These are phyloP conservation scores for Picea engelmannii DNA, from an alignment of 83 land plant species.

Conservation along the genomic window DNA sequence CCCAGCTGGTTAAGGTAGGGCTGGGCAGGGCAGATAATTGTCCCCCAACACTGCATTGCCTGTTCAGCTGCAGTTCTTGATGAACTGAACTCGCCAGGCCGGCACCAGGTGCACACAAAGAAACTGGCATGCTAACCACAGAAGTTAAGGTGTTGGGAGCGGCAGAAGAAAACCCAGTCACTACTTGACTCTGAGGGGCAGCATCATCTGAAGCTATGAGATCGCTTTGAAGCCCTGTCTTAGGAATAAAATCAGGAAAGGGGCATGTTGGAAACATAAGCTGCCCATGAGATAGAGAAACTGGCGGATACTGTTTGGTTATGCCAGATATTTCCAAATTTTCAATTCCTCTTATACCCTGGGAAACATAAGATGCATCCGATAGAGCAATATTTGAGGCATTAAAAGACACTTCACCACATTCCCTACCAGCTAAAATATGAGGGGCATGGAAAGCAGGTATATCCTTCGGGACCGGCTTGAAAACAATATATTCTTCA, in stretches of 20 bases:
- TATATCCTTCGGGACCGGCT: slow-evolving; percentile 30
- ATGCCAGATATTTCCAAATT: slow-evolving; percentile 3
- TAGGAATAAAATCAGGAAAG: background rate
- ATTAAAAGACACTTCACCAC: slow-evolving; percentile 10
- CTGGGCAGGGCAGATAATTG: background rate
- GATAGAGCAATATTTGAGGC: background rate
- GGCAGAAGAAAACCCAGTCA: background rate
- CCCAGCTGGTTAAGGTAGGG: slow-evolving; percentile 4
- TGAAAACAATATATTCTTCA: slow-evolving; percentile 49
- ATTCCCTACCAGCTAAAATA: background rate
- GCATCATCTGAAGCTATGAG: background rate
- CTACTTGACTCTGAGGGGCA: background rate
- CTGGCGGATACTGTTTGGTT: background rate
- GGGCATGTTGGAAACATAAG: background rate
- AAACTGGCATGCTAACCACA: background rate
- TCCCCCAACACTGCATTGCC: background rate
- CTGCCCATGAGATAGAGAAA: background rate
- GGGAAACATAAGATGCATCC: background rate
- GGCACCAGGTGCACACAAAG: background rate
- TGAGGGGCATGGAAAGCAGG: background rate
- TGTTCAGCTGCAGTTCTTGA: background rate
- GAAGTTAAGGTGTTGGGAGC: background rate
- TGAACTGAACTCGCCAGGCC: background rate
- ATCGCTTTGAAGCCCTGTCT: background rate
- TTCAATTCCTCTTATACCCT: background rate